Evolutionary conservation across 2,329 filamentous ascomycete genomes (phyloP).

Genomic region (Aspergillus fumigatiaffinis): DNA sequence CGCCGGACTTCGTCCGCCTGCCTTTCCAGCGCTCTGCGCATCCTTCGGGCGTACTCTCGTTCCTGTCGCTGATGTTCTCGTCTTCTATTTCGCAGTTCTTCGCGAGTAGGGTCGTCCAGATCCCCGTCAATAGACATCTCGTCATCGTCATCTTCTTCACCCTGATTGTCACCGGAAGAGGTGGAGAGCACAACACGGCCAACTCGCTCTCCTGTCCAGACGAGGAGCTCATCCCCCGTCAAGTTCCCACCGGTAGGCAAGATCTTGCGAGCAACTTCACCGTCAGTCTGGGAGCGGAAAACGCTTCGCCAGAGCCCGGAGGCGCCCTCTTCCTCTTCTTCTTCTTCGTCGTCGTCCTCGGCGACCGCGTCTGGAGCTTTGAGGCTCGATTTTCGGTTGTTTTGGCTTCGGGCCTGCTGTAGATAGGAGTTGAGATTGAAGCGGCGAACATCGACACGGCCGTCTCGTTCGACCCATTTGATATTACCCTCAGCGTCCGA

Average conservation of each 20-base stretch:
- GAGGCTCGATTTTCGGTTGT: neutral
- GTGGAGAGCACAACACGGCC: conserved; percentile 66
- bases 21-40: conserved; percentile 69
- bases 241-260: conserved; percentile 54
- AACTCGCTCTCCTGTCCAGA: conserved; percentile 85
- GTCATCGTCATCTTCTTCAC: conserved; percentile 37
- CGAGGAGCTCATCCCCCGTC: conserved; percentile 63
- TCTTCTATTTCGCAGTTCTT: conserved; percentile 28
- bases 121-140: conserved; percentile 26
- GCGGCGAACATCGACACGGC: conserved; percentile 51
- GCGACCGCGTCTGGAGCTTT: conserved; percentile 2
- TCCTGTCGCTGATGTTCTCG: conserved; percentile 34
- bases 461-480: conserved; percentile 89
- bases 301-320: conserved; percentile 56
- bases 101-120: conserved; percentile 22
- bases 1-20: conserved; percentile 78
- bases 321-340: conserved; percentile 35
- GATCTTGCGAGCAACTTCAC: conserved; percentile 77
- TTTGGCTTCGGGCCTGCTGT: conserved; percentile 3
- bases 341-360: conserved; percentile 14
- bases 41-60: conserved; percentile 61
- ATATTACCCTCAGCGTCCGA: conserved; percentile 79
- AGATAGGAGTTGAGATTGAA: conserved; percentile 54
- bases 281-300: conserved; percentile 52
- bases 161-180: conserved; percentile 25